Base-by-base conservation (phyloP, 371 early-diverging fungal species). In the Apophysomyces ossiformis region DNA sequence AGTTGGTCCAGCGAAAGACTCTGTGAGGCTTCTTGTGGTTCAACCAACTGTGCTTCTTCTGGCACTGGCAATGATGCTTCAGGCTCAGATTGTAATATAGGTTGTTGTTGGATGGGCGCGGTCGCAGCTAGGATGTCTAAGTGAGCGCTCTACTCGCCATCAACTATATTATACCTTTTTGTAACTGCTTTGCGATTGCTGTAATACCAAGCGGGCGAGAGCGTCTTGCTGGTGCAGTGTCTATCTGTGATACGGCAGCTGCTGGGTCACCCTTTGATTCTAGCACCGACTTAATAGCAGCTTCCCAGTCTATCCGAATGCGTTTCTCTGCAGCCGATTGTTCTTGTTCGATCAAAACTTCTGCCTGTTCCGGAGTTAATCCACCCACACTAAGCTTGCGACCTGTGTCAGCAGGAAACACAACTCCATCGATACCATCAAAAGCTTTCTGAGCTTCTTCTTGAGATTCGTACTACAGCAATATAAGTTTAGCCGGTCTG, bases 341-440 rank as follows among this genome's bases (percentile, higher is more conserved):
- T 57, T 89, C 90, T 21, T 78, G 80, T 15, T 75, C 85, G 37
- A 92, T 87, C 47, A 88, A 76, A 46, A 66, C 66, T 11, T 82
- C 77, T 45, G 87, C 85, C 32, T 87, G 86, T 26, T 82, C 84
- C 6, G 73, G 64, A 37, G 87, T 86, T 36, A 92, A 74, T 44
- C 78, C 75, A 15, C 84, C 85, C 18, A 85, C 88, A n/a, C 82
- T 73, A 16, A 93, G 67, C 12, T 79, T 54, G 60, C 74, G 79
- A 16, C 92, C 93, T 8, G 90, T 89, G 44, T 89, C 90, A 7
- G 81, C 70, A n/a, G 91, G 92, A 56, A 89, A 92, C 12, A 79
- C 72, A 5, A 81, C 77, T 11, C 89, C 89, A 61, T 92, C 75
- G 59, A 89, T 75, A 1, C 74, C 72, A 5, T 63, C 64, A 57